Evolutionary conservation across 257 asterid genomes (phyloP).

Genomic region (Scutellaria baicalensis): DNA sequence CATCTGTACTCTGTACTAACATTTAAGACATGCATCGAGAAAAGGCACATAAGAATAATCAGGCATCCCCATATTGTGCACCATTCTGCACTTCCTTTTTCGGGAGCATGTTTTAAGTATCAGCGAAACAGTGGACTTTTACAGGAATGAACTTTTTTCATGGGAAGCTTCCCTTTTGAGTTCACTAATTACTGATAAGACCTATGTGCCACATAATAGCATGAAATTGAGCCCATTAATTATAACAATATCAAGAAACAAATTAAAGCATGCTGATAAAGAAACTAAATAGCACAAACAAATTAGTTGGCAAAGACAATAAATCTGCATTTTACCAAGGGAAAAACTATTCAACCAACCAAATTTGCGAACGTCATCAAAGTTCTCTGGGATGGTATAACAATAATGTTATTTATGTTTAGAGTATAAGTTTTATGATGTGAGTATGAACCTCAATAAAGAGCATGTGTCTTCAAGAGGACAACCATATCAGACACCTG

Average conservation of each 20-base stretch:
- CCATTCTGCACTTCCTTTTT: background rate
- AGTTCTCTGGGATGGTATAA: background rate
- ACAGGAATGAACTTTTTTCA: background rate
- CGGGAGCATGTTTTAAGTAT: background rate
- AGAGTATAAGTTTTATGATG: background rate
- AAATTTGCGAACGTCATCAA: background rate
- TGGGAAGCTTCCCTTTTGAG: slow-evolving; percentile 2
- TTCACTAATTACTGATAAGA: background rate
- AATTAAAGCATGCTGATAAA: background rate
- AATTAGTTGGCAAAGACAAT: background rate
- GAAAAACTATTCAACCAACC: background rate
- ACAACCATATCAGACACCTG: background rate
- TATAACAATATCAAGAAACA: background rate
- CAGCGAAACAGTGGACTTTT: background rate
- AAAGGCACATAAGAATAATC: background rate
- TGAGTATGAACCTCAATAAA: background rate
- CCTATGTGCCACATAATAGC: background rate
- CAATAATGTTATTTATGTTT: background rate
- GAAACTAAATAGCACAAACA: background rate
- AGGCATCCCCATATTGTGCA: background rate
- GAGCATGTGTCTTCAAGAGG: background rate
- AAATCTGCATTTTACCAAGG: background rate
- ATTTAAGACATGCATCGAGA: background rate
- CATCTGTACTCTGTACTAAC: background rate
- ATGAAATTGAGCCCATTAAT: background rate